These are phyloP conservation scores for Trypanosoma congolense DNA, from an alignment of 208 protist genomes.

Conservation along the genomic window DNA sequence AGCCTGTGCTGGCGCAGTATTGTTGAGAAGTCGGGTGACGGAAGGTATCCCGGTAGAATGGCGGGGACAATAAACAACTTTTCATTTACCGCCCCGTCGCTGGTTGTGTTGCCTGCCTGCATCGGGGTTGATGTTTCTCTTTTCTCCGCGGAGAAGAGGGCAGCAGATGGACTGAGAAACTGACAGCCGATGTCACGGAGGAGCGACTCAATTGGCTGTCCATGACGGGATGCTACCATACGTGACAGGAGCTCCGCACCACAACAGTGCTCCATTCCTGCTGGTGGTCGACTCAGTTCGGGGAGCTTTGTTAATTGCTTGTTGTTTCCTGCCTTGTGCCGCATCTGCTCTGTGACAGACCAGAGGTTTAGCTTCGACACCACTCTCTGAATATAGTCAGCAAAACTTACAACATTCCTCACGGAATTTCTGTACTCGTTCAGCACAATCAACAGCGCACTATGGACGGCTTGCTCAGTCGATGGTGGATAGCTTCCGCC, in stretches of 20 bases:
- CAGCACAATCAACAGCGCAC: constrained; percentile 49
- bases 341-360: constrained; percentile 2
- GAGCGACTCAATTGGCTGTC: constrained; percentile 28
- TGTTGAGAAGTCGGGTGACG: constrained; percentile 27
- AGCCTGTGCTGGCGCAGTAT: constrained; percentile 10
- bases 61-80: constrained; percentile 57
- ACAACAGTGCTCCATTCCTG: constrained; percentile 22
- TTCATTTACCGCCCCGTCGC: constrained; percentile 37
- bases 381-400: constrained; percentile 60
- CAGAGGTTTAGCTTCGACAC: constrained; percentile 44
- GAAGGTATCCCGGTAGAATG: constrained; percentile 55
- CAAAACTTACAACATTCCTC: constrained; percentile 49
- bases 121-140: neutral
- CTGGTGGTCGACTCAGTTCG: neutral
- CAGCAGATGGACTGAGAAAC: constrained; percentile 41
- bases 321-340: too few species aligned
- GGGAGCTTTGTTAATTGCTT: neutral
- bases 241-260: constrained; percentile 14
- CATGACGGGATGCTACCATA: constrained; percentile 19
- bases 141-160: neutral
- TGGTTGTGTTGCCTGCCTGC: constrained; percentile 14
- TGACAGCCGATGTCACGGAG: constrained; percentile 58
- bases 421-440: constrained; percentile 50
- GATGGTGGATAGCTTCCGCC: neutral
- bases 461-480: constrained; percentile 22